phyloP scores from a whole-genome alignment of 257 asterid genomes.

The Fraxinus quadrangulata region DNA sequence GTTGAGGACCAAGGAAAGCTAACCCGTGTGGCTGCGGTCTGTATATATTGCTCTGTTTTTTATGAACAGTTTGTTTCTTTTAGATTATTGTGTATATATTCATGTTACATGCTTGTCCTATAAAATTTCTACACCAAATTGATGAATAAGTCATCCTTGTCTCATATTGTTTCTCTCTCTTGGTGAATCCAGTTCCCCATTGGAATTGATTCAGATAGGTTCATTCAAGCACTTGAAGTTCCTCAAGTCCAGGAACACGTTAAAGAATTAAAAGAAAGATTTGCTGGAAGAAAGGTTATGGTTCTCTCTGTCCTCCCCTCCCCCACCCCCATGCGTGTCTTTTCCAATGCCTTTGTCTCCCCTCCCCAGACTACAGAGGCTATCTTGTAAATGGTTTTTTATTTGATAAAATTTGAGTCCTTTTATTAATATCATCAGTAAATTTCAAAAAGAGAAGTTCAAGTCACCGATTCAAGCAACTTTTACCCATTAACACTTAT shows the following conservation, averaged over 20 bases:
- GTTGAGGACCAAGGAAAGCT: slow-evolving; percentile 97
- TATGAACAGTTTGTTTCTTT: slow-evolving; percentile 20
- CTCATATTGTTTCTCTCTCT: slow-evolving; percentile 26
- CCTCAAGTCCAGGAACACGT: slow-evolving; percentile 61
- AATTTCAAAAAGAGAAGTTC: slow-evolving; percentile 2
- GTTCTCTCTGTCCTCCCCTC: neutral
- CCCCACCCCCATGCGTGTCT: no score
- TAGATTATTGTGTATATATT: neutral
- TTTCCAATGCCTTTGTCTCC: neutral
- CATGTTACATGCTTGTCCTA: slow-evolving; percentile 21
- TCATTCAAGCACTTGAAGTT: slow-evolving; percentile 75
- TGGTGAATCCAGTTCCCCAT: slow-evolving; percentile 70
- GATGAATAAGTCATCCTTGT: slow-evolving; percentile 15
- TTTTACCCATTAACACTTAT: slow-evolving; percentile 1
- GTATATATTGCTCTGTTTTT: slow-evolving; percentile 25
- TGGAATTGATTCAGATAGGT: slow-evolving; percentile 91
- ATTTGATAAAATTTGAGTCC: slow-evolving; percentile 8
- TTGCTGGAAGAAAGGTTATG: slow-evolving; percentile 84
- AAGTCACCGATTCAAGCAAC: slow-evolving; percentile 4
- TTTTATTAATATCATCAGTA: neutral
- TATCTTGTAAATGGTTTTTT: slow-evolving; percentile 9
- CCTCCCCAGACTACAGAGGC: slow-evolving; percentile 3
- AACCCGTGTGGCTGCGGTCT: slow-evolving; percentile 98
- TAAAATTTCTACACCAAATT: slow-evolving; percentile 20
- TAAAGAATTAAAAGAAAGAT: slow-evolving; percentile 69